Evolutionary conservation across 2,329 filamentous ascomycete species (phyloP).

Genomic region (Aspergillus japonicus): DNA sequence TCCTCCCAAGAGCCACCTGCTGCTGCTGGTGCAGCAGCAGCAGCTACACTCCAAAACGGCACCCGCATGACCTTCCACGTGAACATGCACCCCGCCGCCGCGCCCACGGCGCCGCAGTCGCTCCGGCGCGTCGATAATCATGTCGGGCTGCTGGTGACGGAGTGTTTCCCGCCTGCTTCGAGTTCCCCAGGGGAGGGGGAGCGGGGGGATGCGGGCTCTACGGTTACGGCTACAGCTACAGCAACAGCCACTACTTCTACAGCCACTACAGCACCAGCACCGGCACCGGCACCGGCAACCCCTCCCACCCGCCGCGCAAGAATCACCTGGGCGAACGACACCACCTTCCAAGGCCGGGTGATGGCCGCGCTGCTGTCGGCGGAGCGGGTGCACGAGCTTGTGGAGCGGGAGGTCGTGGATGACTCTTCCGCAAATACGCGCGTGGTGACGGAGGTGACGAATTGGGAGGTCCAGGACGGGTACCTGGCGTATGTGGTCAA

Average conservation of each 20-base stretch:
- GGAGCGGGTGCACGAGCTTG: conserved; percentile 51
- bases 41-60: conserved; percentile 33
- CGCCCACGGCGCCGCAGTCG: background rate
- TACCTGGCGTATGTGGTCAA: conserved; percentile 41
- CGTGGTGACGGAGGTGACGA: conserved; percentile 36
- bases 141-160: conserved; percentile 31
- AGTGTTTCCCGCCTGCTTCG: conserved; percentile 25
- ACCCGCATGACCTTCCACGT: conserved; percentile 47
- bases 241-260: background rate
- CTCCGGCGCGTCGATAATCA: conserved; percentile 27
- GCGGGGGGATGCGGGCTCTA: no score
- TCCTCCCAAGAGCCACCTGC: conserved; percentile 17
- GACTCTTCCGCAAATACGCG: conserved; percentile 5
- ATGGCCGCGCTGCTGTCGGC: conserved; percentile 40
- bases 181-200: no score
- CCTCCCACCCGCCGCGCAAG: background rate
- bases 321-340: conserved; percentile 32
- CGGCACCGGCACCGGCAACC: background rate
- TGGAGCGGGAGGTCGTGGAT: conserved; percentile 31
- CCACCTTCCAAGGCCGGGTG: conserved; percentile 28
- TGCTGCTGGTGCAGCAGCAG: no score
- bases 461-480: conserved; percentile 49
- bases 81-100: conserved; percentile 39
- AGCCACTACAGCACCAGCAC: background rate
- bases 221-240: no score